Base-by-base conservation (phyloP, 2,329 filamentous ascomycete genomes). In the Microdochium bolleyi region DNA sequence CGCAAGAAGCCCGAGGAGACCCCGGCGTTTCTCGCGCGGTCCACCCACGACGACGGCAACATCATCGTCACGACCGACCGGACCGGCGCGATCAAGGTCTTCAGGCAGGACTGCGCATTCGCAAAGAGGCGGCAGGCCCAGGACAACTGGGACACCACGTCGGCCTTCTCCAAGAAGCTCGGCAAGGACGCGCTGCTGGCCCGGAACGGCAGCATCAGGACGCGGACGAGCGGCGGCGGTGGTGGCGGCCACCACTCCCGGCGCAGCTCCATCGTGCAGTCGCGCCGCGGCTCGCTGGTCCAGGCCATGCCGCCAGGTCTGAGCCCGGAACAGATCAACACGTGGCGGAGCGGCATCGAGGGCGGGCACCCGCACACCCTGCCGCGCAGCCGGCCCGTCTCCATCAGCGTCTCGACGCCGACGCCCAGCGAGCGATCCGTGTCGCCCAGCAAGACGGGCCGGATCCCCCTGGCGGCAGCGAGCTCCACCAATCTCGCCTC, bases 41-140 rank as follows among this genome's bases (percentile, higher is more conserved):
- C 85, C 7, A 79, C 79, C 16, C 94, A 99, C 65, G 73, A 76
- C 14, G 84, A 85, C 55, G 94, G 94, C 24, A 89, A 96, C 61
- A 96, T 99, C 56, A 85, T 99, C 53, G 82, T 97, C 50, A 95
- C 92, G 0, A 89, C 92, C 1, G 92, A 96, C 66, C 89, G 90
- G 61, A 84, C 83, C 0, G 94, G 94, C 34, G 82, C 84, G 24
- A 94, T 99, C 71, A 96, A 96, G 66, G 87, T 97, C 1, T 96
- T 96, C 65, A 83, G 94, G 21, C 92, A 97, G 68, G 94, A 99
- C 65, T 96, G 92, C 64, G 94, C 92, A 0, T 89, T 81, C 60
- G 70, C 77, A 49, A 96, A 95, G 69, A 84, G 92, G 4, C 79
- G 82, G 52, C 80, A 49, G 21, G 48, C 24, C 48, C 48, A 84